Percentiles rank a stretch among this genome's conserved stretches.
These are phyloP conservation scores for Saccharomycopsis sp. DNA, from an alignment of 805 yeast genomes.

Conservation along the genomic window DNA sequence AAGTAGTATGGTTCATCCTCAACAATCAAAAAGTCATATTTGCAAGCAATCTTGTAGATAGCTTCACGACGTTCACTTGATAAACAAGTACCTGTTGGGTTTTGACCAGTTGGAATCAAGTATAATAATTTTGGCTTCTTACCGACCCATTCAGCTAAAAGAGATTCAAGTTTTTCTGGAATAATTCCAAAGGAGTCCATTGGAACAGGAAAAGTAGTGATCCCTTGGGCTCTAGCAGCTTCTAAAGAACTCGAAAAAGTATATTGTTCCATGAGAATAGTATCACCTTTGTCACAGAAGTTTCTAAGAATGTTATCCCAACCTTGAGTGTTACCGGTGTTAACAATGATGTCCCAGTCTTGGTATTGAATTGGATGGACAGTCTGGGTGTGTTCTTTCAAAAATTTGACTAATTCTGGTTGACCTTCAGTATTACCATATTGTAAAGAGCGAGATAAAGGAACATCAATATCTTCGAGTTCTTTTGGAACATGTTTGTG, in stretches of 20 bases:
- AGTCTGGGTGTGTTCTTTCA: constrained; percentile 63
- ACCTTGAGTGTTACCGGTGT: constrained; percentile 84
- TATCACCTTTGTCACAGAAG: constrained; percentile 67
- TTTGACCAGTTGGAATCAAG: constrained; percentile 93
- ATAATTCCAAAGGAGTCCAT: constrained; percentile 73
- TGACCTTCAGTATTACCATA: constrained; percentile 84
- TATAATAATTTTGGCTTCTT: constrained; percentile 76
- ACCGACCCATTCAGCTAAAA: constrained; percentile 62
- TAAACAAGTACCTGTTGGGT: constrained; percentile 91
- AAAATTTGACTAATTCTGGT: constrained; percentile 52
- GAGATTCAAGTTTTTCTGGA: constrained; percentile 54
- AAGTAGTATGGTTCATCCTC: constrained; percentile 99
- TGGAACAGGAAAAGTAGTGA: constrained; percentile 58
- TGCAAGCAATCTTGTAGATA: constrained; percentile 68
- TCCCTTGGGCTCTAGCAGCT: constrained; percentile 64
- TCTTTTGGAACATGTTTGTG: constrained; percentile 35
- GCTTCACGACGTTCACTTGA: constrained; percentile 64
- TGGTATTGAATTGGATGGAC: constrained; percentile 38
- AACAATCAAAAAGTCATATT: constrained; percentile 75
- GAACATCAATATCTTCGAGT: constrained; percentile 46
- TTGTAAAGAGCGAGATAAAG: constrained; percentile 79
- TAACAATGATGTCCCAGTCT: constrained; percentile 64
- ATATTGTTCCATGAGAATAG: constrained; percentile 73
- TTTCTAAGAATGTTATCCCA: constrained; percentile 80
- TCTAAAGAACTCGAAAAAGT: constrained; percentile 80